Conservation (phyloP, 176 grass and related monocot genomes). For the Elymus sibiricus region DNA sequence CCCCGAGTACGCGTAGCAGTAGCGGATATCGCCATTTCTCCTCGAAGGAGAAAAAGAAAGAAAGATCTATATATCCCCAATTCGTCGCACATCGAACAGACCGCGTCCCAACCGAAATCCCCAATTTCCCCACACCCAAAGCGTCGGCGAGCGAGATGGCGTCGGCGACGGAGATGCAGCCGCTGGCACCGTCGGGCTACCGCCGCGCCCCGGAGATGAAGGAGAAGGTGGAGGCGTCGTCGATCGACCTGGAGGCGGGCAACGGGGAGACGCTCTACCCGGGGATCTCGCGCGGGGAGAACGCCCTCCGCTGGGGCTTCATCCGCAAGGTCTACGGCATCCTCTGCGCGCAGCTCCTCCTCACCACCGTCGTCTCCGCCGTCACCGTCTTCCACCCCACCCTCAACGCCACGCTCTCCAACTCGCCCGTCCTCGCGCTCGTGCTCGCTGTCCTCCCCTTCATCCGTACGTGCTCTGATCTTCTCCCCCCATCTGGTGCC, state of each 20-base stretch:
- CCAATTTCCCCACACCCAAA: not conserved
- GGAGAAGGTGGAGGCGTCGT: conserved; percentile 54
- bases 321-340: conserved; percentile 99
- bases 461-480: conserved; percentile 47
- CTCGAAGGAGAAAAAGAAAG: not conserved
- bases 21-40: not conserved
- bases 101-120: conserved; percentile 28
- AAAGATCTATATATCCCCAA: not conserved
- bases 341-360: conserved; percentile 88
- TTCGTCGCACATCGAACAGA: not conserved
- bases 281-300: conserved; percentile 82
- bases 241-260: conserved; percentile 77
- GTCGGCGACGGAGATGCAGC: conserved; percentile 58
- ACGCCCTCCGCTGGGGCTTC: conserved; percentile 95
- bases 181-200: conserved; percentile 50
- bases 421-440: conserved; percentile 54
- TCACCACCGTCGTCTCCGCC: conserved; percentile 83
- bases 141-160: conserved; percentile 30
- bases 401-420: conserved; percentile 70
- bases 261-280: conserved; percentile 72
- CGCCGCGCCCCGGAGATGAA: conserved; percentile 65
- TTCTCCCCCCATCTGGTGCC: not conserved
- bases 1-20: not conserved
- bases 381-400: conserved; percentile 71
- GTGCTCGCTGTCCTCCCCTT: conserved; percentile 71